phyloP scores from a whole-genome alignment of 192 early-diverging fungal genomes.

The Coemansia sp. region DNA sequence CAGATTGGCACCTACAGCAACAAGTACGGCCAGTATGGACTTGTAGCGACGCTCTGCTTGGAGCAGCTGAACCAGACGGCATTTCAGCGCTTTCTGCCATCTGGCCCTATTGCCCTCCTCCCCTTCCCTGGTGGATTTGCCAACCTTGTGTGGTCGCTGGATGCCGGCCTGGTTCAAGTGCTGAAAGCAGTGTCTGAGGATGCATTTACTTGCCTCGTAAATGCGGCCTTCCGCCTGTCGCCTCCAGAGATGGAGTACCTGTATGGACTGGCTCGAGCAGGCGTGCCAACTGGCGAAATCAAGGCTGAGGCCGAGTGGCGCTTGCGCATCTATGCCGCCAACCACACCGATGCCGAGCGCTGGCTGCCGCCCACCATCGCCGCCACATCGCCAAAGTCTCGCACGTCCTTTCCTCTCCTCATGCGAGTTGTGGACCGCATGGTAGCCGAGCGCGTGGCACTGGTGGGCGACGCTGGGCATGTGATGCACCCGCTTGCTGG shows the following conservation, averaged over 20 bases:
- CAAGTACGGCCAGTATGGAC: conserved; percentile 81
- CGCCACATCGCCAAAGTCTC: conserved; percentile 61
- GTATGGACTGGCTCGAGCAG: conserved; percentile 54
- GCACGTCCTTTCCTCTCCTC: conserved; percentile 80
- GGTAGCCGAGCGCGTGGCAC: conserved; percentile 71
- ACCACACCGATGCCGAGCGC: not conserved
- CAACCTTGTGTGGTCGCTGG: conserved; percentile 91
- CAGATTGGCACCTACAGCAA: conserved; percentile 79
- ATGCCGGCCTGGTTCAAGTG: conserved; percentile 60
- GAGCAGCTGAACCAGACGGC: conserved; percentile 66
- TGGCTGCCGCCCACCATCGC: conserved; percentile 62
- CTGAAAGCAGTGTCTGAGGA: conserved; percentile 61
- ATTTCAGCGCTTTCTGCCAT: conserved; percentile 93
- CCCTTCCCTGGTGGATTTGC: conserved; percentile 60
- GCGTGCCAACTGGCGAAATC: conserved; percentile 38
- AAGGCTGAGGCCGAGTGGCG: conserved; percentile 75
- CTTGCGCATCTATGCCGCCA: conserved; percentile 37
- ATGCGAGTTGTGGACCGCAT: conserved; percentile 80
- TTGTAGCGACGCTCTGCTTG: conserved; percentile 78
- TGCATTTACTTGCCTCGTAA: conserved; percentile 70
- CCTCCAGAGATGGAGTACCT: conserved; percentile 74
- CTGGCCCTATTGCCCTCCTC: conserved; percentile 89
- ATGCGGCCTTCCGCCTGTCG: conserved; percentile 76
- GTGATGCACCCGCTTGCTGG: conserved; percentile 94
- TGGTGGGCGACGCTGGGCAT: conserved; percentile 97